phyloP scores from a whole-genome alignment of 805 yeast genomes.

The Metschnikowia similis region DNA sequence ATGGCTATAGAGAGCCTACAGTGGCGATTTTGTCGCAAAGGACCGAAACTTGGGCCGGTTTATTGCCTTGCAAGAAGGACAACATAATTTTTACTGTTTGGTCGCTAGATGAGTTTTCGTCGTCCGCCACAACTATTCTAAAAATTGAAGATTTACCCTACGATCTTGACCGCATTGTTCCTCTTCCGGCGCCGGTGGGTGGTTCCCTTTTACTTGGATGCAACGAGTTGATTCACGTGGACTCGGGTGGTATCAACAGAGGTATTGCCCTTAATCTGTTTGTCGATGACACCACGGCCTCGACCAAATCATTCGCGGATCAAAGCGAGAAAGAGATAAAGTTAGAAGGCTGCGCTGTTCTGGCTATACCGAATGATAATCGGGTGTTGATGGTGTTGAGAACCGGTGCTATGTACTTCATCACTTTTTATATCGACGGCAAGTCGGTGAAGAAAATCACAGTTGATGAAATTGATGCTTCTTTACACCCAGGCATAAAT shows the following conservation, averaged over 20 bases:
- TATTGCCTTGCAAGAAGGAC: conserved; percentile 56
- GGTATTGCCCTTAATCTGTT: conserved; percentile 61
- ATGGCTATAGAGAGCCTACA: conserved; percentile 80
- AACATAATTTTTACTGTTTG: conserved; percentile 57
- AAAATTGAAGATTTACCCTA: conserved; percentile 66
- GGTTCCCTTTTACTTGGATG: conserved; percentile 71
- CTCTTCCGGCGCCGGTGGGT: conserved; percentile 61
- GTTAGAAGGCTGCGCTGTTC: conserved; percentile 49
- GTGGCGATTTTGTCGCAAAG: conserved; percentile 59
- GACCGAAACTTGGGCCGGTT: conserved; percentile 74
- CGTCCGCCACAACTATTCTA: conserved; percentile 62
- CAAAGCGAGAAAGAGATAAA: conserved; percentile 47
- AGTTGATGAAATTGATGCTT: conserved; percentile 28
- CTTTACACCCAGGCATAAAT: conserved; percentile 27
- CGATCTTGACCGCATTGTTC: conserved; percentile 61
- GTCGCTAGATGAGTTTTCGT: conserved; percentile 58
- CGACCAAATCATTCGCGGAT: conserved; percentile 39
- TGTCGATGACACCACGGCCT: conserved; percentile 35
- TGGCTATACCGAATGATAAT: conserved; percentile 33
- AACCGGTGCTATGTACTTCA: conserved; percentile 31
- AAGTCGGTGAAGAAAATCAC: conserved; percentile 34
- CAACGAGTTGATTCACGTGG: conserved; percentile 74
- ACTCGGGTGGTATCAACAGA: conserved; percentile 65
- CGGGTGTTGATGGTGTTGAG: conserved; percentile 29
- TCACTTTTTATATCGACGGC: conserved; percentile 40